Conservation (phyloP, 257 asterid species). For the Mentha longifolia region DNA sequence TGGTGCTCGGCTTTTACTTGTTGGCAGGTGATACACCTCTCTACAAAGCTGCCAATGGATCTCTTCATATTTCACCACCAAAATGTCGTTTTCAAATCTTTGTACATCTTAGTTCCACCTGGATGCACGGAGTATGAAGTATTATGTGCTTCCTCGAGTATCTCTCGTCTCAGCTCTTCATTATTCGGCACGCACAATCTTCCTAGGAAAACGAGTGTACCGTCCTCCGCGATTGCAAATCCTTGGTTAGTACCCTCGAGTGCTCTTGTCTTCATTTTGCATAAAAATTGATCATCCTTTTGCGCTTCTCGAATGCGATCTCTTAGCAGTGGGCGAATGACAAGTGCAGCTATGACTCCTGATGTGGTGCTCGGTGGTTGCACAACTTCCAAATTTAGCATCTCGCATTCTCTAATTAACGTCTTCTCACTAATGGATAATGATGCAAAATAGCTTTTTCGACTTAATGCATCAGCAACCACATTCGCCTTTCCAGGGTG, state of each 20-base stretch:
- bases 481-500: not conserved
- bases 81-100: not conserved
- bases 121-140: not conserved
- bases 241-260: not conserved
- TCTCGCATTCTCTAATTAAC: not conserved
- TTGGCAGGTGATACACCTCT: not conserved
- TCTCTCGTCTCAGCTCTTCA: not conserved
- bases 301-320: not conserved
- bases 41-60: not conserved
- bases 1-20: not conserved
- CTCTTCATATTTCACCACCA: not conserved
- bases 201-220: not conserved
- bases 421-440: not conserved
- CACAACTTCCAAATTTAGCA: not conserved
- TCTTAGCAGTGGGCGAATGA: not conserved
- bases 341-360: not conserved
- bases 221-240: not conserved
- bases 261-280: not conserved
- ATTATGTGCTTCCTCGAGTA: not conserved
- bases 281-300: not conserved
- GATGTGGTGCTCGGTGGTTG: not conserved
- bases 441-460: not conserved
- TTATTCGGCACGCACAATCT: not conserved
- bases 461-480: not conserved
- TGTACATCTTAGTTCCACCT: not conserved